Conservation (phyloP, 768 basidiomycete species). For the Collybia mongolica region DNA sequence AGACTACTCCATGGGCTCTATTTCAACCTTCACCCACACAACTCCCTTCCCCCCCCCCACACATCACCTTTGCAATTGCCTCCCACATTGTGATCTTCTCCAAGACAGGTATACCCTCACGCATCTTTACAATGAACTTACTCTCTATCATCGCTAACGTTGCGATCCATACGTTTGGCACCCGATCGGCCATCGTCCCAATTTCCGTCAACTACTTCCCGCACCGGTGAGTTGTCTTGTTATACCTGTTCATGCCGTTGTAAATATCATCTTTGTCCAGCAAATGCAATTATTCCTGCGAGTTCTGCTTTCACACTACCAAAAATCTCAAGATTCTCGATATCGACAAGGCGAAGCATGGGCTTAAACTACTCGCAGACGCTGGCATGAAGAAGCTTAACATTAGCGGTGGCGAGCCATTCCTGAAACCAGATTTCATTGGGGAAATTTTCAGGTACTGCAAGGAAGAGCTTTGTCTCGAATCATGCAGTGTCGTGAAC, state of each 20-base stretch:
- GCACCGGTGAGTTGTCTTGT: background rate
- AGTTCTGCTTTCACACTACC: constrained; percentile 41
- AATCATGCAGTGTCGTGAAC: constrained; percentile 27
- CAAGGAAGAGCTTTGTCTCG: constrained; percentile 33
- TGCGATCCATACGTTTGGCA: background rate
- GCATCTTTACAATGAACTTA: no score
- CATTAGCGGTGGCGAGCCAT: constrained; percentile 21
- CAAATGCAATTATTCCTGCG: constrained; percentile 35
- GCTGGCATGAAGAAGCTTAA: constrained; percentile 16
- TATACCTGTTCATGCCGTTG: background rate
- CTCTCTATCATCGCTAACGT: background rate
- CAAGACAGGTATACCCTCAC: no score
- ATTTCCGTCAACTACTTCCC: constrained; percentile 1
- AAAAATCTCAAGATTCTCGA: constrained; percentile 32
- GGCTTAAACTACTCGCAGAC: constrained; percentile 11
- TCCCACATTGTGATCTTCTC: no score
- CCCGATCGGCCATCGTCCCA: background rate
- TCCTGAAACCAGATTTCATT: constrained; percentile 33
- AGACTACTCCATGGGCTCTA: no score
- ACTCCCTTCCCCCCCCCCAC: no score
- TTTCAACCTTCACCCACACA: no score
- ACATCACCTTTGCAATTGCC: no score
- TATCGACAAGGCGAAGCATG: constrained; percentile 29
- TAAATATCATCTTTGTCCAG: constrained; percentile 6
- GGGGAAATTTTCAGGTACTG: constrained; percentile 36